A percentile compares a stretch with the other conserved stretches of the same genome.
Conservation (phyloP, 2,329 filamentous ascomycete genomes). For the Amauroascus niger region DNA sequence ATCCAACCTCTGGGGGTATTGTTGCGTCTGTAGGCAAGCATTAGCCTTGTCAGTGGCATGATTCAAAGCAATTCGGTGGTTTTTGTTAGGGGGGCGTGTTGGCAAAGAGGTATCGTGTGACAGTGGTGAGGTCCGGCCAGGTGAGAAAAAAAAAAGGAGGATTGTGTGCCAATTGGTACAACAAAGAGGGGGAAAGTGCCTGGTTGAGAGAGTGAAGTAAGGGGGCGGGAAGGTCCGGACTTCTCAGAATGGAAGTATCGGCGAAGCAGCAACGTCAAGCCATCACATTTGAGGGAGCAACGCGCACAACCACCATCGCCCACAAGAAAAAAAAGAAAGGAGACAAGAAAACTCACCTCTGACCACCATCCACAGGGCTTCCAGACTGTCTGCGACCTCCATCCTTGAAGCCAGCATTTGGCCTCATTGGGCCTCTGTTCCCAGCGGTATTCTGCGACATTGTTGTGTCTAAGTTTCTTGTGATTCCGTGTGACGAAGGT, state of each 20-base stretch:
- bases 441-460: conserved; percentile 32
- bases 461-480: conserved; percentile 27
- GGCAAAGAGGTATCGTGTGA: too few species aligned
- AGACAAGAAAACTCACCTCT: conserved; percentile 46
- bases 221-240: background rate
- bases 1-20: conserved; percentile 53
- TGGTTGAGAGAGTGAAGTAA: background rate
- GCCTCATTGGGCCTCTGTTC: conserved; percentile 41
- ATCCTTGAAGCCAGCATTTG: conserved; percentile 43
- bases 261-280: background rate
- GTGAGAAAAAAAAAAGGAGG: background rate
- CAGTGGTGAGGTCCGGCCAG: too few species aligned
- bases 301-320: background rate
- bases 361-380: conserved; percentile 46
- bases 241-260: background rate
- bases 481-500: conserved; percentile 30
- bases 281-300: too few species aligned
- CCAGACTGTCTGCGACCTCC: conserved; percentile 46
- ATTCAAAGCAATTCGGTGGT: background rate
- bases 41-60: conserved; percentile 1
- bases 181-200: too few species aligned
- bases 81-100: too few species aligned
- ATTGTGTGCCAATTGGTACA: background rate
- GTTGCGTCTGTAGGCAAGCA: conserved; percentile 36
- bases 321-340: background rate